These are phyloP conservation scores for Inga leiocalycina DNA, from an alignment of 306 rosid genomes.

Conservation along the genomic window DNA sequence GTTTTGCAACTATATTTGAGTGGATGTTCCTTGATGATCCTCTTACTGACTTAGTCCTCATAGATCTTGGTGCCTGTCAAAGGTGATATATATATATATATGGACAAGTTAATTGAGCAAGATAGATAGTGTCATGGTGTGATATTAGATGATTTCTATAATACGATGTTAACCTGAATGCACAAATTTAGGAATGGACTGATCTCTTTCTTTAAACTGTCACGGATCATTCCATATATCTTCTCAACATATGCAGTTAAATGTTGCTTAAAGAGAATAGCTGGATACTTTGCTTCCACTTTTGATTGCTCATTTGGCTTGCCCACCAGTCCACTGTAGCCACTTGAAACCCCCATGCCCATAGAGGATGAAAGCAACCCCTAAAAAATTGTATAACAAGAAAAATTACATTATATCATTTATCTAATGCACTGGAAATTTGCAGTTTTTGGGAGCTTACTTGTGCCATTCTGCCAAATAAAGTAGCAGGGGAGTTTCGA, in stretches of 20 bases:
- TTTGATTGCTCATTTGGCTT: constrained; percentile 69
- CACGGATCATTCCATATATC: constrained; percentile 82
- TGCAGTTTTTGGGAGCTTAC: constrained; percentile 50
- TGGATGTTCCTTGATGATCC: constrained; percentile 82
- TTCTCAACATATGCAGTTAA: constrained; percentile 80
- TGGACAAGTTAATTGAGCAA: constrained; percentile 12
- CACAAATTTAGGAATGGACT: constrained; percentile 79
- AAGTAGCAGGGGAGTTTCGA: constrained; percentile 69
- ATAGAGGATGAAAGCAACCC: constrained; percentile 76
- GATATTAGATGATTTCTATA: constrained; percentile 7
- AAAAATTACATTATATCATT: constrained; percentile 11
- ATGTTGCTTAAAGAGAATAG: constrained; percentile 78
- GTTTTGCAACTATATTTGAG: constrained; percentile 78
- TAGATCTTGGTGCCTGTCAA: constrained; percentile 80
- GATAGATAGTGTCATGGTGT: background rate
- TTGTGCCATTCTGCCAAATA: constrained; percentile 88
- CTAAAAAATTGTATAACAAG: constrained; percentile 46
- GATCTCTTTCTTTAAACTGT: constrained; percentile 83
- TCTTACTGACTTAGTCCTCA: constrained; percentile 65
- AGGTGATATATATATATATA: constrained; percentile 19
- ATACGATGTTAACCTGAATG: constrained; percentile 63
- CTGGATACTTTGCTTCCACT: constrained; percentile 93
- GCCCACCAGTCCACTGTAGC: constrained; percentile 82
- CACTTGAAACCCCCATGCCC: constrained; percentile 79
- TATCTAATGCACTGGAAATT: constrained; percentile 3